Conservation (phyloP, 345 rosid genomes). For the Cardamine occulta region DNA sequence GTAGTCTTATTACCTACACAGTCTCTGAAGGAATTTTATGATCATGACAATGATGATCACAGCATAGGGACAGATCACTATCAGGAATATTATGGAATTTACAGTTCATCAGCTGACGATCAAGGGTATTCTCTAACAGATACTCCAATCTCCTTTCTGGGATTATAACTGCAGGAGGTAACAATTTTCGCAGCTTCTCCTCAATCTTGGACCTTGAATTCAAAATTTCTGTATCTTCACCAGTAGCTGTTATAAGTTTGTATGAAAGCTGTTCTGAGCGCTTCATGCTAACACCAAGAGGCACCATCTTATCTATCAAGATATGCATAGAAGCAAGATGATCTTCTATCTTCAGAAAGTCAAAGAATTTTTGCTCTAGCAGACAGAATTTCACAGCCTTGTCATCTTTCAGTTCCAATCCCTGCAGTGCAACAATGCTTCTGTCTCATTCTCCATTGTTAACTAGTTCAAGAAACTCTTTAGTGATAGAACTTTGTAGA, state of each 20-base stretch:
- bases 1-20: conserved; percentile 64
- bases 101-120: conserved; percentile 45
- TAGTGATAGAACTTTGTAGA: conserved; percentile 40
- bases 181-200: no score
- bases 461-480: conserved; percentile 50
- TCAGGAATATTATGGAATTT: conserved; percentile 49
- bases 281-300: conserved; percentile 45
- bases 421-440: conserved; percentile 47
- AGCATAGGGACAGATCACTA: conserved; percentile 53
- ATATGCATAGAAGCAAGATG: conserved; percentile 46
- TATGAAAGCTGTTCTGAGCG: conserved; percentile 52
- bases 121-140: conserved; percentile 55
- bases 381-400: conserved; percentile 50
- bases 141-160: conserved; percentile 63
- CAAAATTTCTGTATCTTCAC: conserved; percentile 24
- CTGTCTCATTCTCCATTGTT: conserved; percentile 57
- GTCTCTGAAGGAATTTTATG: conserved; percentile 56
- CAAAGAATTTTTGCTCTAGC: conserved; percentile 57
- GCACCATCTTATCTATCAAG: conserved; percentile 53
- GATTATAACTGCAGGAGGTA: conserved; percentile 53
- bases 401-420: conserved; percentile 48
- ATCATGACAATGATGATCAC: conserved; percentile 50
- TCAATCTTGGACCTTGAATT: no score
- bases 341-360: conserved; percentile 40
- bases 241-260: conserved; percentile 38